Evolutionary conservation across 2,329 filamentous ascomycete genomes (phyloP).

Genomic region (Trichocomaceae sp.): DNA sequence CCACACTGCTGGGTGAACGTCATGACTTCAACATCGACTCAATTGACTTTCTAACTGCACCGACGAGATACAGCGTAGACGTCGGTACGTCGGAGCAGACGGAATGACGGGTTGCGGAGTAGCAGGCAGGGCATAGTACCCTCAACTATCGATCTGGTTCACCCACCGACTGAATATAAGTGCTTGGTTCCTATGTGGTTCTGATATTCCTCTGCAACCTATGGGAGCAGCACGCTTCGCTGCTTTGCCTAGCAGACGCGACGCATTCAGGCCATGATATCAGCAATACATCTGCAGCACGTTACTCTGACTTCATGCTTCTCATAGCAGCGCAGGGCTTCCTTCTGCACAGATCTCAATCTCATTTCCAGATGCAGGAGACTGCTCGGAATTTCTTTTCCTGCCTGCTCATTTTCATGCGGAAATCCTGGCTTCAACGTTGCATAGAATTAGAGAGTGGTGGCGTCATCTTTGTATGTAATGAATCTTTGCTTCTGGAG

Average conservation of each 20-base stretch:
- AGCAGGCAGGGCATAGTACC: too few relatives aligned
- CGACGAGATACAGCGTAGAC: not conserved
- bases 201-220: too few relatives aligned
- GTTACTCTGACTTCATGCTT: not conserved
- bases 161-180: too few relatives aligned
- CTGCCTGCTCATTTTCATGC: not conserved
- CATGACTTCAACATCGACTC: constrained; percentile 3
- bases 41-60: not conserved
- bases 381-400: not conserved
- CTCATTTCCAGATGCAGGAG: not conserved
- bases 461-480: not conserved
- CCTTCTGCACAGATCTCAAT: not conserved
- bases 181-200: too few relatives aligned
- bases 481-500: not conserved
- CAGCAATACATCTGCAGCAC: not conserved
- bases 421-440: not conserved
- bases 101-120: not conserved
- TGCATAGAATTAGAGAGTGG: not conserved
- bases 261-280: not conserved
- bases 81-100: not conserved
- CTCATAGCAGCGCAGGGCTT: not conserved
- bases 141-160: too few relatives aligned
- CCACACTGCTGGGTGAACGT: not conserved
- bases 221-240: constrained; percentile 3
- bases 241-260: not conserved